Base-by-base conservation (phyloP, 1,139 yeast genomes). In the Yamadazyma oceani region DNA sequence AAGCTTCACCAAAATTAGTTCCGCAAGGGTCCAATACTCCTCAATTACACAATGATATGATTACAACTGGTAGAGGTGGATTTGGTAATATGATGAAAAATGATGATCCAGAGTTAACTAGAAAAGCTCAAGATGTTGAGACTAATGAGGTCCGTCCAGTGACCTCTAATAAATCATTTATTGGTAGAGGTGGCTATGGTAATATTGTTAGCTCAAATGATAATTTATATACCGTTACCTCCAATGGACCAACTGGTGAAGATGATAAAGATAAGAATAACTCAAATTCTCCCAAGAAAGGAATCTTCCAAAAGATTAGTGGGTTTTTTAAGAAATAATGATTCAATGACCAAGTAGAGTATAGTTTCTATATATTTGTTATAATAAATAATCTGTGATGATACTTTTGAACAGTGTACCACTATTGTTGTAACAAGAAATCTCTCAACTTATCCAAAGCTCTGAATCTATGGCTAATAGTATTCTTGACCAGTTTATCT, bases 31-130 rank as follows among this genome's bases (percentile, higher is more conserved):
- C 82, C 19, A 78, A 73, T 45, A 77, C 85, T 15, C 92, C 90
- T 15, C 75, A 67, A 48, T 64, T 84, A 38, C 62, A 70, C 35
- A 77, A 79, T 26, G 74, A 77, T 19, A 73, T 75, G 26, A 78
- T 80, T 50, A 74, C 87, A 19, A 85, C 92, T 2, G 94, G 94
- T 22, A 72, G 94, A 49, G 94, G 94, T 8, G 94, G 94, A 2
- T 82, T 78, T 35, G 94, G 94, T 5, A 85, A 85, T 54, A 85
- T 85, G 87, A 66, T 81, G 38, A 72, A 62, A 45, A 84, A 84
- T 57, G 72, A 70, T 32, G 82, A 83, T 54, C 80, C 85, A 1
- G 71, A 73, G 38, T 54, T 78, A 36, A 74, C 88, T 4, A 68
- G 92, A 42, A 74, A 69, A 48, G 72, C 85, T 12, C 92, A 85